Conservation (phyloP, 2,329 filamentous ascomycete genomes). For the Nannizziopsis barbatae region DNA sequence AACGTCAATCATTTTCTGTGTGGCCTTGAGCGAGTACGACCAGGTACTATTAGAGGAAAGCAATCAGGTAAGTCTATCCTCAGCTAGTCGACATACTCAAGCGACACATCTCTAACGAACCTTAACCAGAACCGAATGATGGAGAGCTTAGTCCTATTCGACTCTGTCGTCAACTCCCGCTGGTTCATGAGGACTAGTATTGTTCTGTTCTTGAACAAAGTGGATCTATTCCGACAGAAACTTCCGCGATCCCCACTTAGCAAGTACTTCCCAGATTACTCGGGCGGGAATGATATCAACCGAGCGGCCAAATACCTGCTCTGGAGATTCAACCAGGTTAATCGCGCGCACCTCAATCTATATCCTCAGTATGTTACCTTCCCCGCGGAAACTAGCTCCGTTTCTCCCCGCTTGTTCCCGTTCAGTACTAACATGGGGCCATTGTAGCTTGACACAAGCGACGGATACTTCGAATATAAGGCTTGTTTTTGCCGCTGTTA, state of each 20-base stretch:
- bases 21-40: constrained; percentile 95
- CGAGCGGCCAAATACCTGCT: constrained; percentile 94
- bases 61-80: constrained; percentile 62
- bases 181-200: constrained; percentile 99
- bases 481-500: constrained; percentile 93
- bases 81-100: too few species aligned
- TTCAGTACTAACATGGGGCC: constrained; percentile 17
- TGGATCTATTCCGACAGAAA: constrained; percentile 95
- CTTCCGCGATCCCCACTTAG: constrained; percentile 76
- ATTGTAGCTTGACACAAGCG: constrained; percentile 77
- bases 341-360: constrained; percentile 85
- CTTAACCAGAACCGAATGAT: constrained; percentile 88
- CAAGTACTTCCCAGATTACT: constrained; percentile 97
- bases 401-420: constrained; percentile 13
- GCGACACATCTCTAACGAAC: neutral
- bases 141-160: constrained; percentile 91
- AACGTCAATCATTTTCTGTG: constrained; percentile 98
- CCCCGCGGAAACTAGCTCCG: neutral
- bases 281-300: constrained; percentile 93
- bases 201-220: constrained; percentile 97
- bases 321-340: constrained; percentile 98
- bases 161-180: constrained; percentile 94
- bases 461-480: constrained; percentile 98
- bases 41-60: constrained; percentile 94
- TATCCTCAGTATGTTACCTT: constrained; percentile 91